A percentile compares a stretch with the other conserved stretches of the same genome.
These are phyloP conservation scores for Cydonia oblonga DNA, from an alignment of 331 rosid species.

Conservation along the genomic window DNA sequence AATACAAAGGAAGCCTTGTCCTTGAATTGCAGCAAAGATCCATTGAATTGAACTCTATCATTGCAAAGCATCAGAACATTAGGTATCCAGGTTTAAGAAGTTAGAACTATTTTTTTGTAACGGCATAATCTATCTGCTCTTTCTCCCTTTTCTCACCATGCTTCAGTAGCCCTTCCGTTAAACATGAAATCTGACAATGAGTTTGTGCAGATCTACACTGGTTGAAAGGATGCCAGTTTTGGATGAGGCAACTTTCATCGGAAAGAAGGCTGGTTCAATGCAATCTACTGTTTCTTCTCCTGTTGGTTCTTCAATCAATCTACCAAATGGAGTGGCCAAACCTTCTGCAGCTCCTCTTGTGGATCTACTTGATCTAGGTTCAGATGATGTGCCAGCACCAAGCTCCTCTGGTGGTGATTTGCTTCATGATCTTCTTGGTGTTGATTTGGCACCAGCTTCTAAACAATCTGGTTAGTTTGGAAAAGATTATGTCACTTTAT, in stretches of 20 bases:
- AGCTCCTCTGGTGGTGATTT: slow-evolving; percentile 73
- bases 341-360: slow-evolving; percentile 65
- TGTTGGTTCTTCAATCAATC: slow-evolving; percentile 43
- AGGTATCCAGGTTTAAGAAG: slow-evolving; percentile 38
- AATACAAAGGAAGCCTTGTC: slow-evolving; percentile 75
- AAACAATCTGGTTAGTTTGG: slow-evolving; percentile 65
- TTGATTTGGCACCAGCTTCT: slow-evolving; percentile 48
- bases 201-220: slow-evolving; percentile 52
- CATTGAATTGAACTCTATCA: slow-evolving; percentile 67
- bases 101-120: neutral
- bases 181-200: slow-evolving; percentile 15
- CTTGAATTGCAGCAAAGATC: slow-evolving; percentile 99
- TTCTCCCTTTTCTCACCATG: neutral
- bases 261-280: slow-evolving; percentile 62
- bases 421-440: slow-evolving; percentile 88
- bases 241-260: slow-evolving; percentile 76
- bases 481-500: neutral
- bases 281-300: slow-evolving; percentile 46
- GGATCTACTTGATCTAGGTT: slow-evolving; percentile 78
- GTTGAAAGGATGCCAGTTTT: slow-evolving; percentile 98
- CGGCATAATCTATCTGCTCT: neutral
- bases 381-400: slow-evolving; percentile 72
- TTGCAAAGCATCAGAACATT: slow-evolving; percentile 72
- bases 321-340: slow-evolving; percentile 76
- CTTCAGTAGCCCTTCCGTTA: neutral